Evolutionary conservation across 768 basidiomycete species (phyloP), one percentile per base, ranked within the genome.

Genomic region (Pulveroboletus sp.): DNA sequence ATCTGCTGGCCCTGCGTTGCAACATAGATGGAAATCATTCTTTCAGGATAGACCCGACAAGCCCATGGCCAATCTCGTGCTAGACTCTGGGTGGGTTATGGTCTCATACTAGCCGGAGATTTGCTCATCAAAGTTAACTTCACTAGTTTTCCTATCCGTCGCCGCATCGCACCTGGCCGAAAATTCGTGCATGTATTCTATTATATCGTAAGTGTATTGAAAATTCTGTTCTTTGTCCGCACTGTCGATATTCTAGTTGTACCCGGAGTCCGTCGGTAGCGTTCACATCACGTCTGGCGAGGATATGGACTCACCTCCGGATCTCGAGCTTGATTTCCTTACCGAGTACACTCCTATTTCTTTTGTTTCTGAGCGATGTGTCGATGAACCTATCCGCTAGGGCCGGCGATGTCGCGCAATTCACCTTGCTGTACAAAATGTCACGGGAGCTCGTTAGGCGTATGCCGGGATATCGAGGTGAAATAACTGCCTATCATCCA

Each of bases 41-140:
- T 85, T 78, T 40, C 69, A 62, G 20, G 59, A 68, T n/a, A 67
- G 65, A 9, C 75, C 77, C 0, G 84, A 85, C 56, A 85, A 84
- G 52, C 74, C 82, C 8, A 72, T 80, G n/a, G 53, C 75, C 33
- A 69, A 72, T 37, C 58, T 80, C 11, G 74, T 64, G 0, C 51
- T 69, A 0, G 50, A 74, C 19, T 64, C 75, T 4, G 72, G 69
- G 78, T 81, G 53, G 40, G 71, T 12, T n/a, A 13, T 2, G 10
- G 5, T 35, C n/a, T n/a, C n/a, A n/a, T n/a, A n/a, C n/a, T n/a
- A n/a, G n/a, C n/a, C n/a, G 36, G 12, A 17, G 20, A 21, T 11
- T 2, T 27, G 24, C 11, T n/a, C 4, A 29, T 23, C 11, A 14
- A 27, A 37, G 21, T 29, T 20, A 4, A 36, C 13, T 34, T 24